These are phyloP conservation scores for Erysimum pusillum DNA, from an alignment of 441 rosid genomes.

Conservation along the genomic window DNA sequence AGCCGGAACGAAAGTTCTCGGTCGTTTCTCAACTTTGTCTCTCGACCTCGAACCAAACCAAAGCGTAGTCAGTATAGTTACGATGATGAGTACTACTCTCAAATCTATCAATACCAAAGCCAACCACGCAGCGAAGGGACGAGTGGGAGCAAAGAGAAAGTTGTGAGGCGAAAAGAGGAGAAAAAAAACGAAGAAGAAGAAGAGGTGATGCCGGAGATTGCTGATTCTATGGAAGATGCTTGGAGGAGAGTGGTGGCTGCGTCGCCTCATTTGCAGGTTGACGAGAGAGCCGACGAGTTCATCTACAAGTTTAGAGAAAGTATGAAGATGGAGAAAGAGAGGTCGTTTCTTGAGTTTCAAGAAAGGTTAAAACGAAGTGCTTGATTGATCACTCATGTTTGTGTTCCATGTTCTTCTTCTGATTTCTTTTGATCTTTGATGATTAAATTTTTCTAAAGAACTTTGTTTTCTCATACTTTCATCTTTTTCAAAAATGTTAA, in stretches of 20 bases:
- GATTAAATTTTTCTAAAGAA: conserved; percentile 29
- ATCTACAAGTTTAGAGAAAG: conserved; percentile 63
- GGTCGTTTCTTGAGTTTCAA: conserved; percentile 62
- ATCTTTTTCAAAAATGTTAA: not conserved
- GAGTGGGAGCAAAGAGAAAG: conserved; percentile 21
- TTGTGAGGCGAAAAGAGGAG: conserved; percentile 46
- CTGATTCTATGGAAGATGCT: conserved; percentile 64
- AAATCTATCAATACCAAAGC: conserved; percentile 37
- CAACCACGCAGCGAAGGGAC: conserved; percentile 12
- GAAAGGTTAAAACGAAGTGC: conserved; percentile 75
- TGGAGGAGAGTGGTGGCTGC: conserved; percentile 77
- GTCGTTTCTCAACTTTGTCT: conserved; percentile 13
- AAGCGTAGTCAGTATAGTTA: not conserved
- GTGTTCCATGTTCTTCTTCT: conserved; percentile 22
- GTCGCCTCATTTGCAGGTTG: conserved; percentile 78
- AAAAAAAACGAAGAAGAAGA: conserved; percentile 38
- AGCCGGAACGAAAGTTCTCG: conserved; percentile 16
- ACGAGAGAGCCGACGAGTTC: conserved; percentile 80
- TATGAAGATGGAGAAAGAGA: conserved; percentile 70
- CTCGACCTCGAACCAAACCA: conserved; percentile 18
- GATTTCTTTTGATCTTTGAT: conserved; percentile 7
- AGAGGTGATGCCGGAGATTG: conserved; percentile 41
- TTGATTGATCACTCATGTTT: conserved; percentile 45
- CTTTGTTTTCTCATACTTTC: conserved; percentile 27
- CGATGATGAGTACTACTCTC: conserved; percentile 19